phyloP scores from a whole-genome alignment of 208 protist genomes.

The Crithidia brevicula region DNA sequence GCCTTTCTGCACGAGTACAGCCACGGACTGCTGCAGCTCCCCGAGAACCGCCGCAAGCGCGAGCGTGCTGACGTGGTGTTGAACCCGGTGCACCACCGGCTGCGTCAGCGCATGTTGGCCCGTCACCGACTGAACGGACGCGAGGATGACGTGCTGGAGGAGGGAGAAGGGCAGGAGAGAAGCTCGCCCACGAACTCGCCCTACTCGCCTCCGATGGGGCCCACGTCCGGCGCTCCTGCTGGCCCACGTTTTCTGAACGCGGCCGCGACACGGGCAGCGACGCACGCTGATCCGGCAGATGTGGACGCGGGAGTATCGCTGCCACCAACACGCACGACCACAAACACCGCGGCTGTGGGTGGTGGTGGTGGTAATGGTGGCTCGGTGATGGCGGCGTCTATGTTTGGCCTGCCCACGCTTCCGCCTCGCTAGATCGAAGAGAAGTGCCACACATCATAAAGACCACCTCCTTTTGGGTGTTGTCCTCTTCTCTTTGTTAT shows the following conservation, averaged over 20 bases:
- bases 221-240: neutral
- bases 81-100: constrained; percentile 41
- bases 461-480: too few relatives aligned
- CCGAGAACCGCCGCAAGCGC: constrained; percentile 69
- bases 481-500: too few relatives aligned
- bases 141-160: constrained; percentile 50
- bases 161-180: constrained; percentile 13
- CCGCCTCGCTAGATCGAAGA: constrained; percentile 6
- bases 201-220: neutral
- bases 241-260: neutral
- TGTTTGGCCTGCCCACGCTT: constrained; percentile 23
- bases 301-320: too few relatives aligned
- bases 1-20: constrained; percentile 83
- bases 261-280: neutral
- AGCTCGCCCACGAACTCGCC: neutral
- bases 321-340: too few relatives aligned
- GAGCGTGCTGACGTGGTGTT: constrained; percentile 28
- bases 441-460: too few relatives aligned
- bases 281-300: neutral
- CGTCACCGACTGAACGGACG: constrained; percentile 40
- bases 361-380: constrained; percentile 10
- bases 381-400: constrained; percentile 22
- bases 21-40: constrained; percentile 64
- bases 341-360: too few relatives aligned
- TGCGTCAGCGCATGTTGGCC: constrained; percentile 73